phyloP scores from a whole-genome alignment of 2,329 filamentous ascomycete species.

The Apiospora sp. region DNA sequence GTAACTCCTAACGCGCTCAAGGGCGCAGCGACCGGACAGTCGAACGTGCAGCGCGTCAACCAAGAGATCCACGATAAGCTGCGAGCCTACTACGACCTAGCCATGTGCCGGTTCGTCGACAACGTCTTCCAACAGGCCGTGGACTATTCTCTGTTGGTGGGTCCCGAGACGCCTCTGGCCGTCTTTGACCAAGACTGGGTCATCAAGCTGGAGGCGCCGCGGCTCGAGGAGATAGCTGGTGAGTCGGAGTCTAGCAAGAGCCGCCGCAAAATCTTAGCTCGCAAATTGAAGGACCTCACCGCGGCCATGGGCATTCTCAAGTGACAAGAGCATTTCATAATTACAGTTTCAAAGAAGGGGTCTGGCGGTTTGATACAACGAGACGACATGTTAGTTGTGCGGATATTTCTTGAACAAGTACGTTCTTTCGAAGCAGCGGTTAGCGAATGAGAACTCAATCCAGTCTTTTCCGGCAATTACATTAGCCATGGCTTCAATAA shows the following conservation, averaged over 20 bases:
- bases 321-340: too few relatives aligned
- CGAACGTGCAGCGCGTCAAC: conserved; percentile 33
- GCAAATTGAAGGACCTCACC: conserved; percentile 38
- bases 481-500: too few relatives aligned
- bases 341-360: too few relatives aligned
- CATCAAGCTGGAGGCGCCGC: conserved; percentile 32
- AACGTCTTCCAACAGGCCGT: conserved; percentile 45
- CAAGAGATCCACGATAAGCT: conserved; percentile 44
- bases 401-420: too few relatives aligned
- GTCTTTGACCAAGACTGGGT: conserved; percentile 45
- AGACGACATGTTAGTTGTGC: too few relatives aligned
- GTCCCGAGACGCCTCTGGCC: conserved; percentile 37
- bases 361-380: too few relatives aligned
- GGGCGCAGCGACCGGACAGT: conserved; percentile 30
- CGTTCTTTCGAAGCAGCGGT: too few relatives aligned
- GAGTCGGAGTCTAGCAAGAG: conserved; percentile 36
- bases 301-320: conserved; percentile 37
- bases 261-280: conserved; percentile 33
- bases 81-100: conserved; percentile 44
- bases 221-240: conserved; percentile 38
- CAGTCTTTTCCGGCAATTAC: too few relatives aligned
- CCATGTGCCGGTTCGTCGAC: conserved; percentile 45
- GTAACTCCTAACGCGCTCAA: neutral
- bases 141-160: conserved; percentile 38
- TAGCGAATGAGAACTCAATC: too few relatives aligned